These are phyloP conservation scores for Debaryomyces robertsiae DNA, from an alignment of 1,139 yeast genomes.

Conservation along the genomic window DNA sequence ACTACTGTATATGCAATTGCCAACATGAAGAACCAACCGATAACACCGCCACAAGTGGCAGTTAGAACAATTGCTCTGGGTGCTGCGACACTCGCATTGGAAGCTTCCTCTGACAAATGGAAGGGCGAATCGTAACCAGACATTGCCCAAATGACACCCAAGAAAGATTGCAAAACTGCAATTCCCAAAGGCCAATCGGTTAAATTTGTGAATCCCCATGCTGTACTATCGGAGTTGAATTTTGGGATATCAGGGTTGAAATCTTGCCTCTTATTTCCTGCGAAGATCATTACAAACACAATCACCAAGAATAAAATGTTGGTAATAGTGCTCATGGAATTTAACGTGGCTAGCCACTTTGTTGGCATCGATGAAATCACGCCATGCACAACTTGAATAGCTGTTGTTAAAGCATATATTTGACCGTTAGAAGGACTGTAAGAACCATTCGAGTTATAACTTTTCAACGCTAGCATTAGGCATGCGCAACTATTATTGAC, in stretches of 20 bases:
- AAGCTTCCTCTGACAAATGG: slow-evolving; percentile 72
- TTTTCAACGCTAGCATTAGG: slow-evolving; percentile 58
- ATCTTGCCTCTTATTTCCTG: slow-evolving; percentile 50
- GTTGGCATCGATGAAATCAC: slow-evolving; percentile 55
- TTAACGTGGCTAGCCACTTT: slow-evolving; percentile 57
- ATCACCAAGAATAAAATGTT: slow-evolving; percentile 56
- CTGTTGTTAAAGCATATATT: slow-evolving; percentile 52
- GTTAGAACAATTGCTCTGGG: slow-evolving; percentile 71
- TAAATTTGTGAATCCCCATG: slow-evolving; percentile 62
- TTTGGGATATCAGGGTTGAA: slow-evolving; percentile 36
- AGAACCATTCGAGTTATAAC: slow-evolving; percentile 32
- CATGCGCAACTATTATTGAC: slow-evolving; percentile 63
- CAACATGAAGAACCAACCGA: slow-evolving; percentile 66
- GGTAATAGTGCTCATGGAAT: slow-evolving; percentile 51
- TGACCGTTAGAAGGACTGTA: slow-evolving; percentile 54
- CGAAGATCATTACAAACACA: slow-evolving; percentile 59
- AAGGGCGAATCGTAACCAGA: slow-evolving; percentile 77
- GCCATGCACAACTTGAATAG: slow-evolving; percentile 53
- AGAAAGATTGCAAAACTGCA: slow-evolving; percentile 59
- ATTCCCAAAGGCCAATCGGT: slow-evolving; percentile 72
- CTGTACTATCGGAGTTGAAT: slow-evolving; percentile 52
- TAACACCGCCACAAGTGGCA: slow-evolving; percentile 58
- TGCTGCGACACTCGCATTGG: slow-evolving; percentile 64
- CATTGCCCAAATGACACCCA: slow-evolving; percentile 77
- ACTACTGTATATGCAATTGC: slow-evolving; percentile 68